phyloP scores from a whole-genome alignment of 2,329 filamentous ascomycete species.

The Apiospora saccharicola region DNA sequence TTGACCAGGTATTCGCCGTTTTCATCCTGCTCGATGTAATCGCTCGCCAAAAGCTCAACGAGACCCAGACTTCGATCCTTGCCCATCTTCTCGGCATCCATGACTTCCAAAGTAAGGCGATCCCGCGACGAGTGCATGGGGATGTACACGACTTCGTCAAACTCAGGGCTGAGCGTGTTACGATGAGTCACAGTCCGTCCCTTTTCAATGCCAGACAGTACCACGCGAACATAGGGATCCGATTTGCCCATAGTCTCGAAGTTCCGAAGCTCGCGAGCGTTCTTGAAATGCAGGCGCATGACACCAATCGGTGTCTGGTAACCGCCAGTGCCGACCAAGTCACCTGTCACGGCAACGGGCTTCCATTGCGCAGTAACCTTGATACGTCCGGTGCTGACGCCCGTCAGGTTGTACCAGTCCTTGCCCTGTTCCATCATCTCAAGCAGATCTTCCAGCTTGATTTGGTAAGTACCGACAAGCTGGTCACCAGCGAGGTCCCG shows the following conservation, averaged over 20 bases:
- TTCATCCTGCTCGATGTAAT: constrained; percentile 81
- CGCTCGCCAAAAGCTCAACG: constrained; percentile 76
- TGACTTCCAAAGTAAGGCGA: constrained; percentile 87
- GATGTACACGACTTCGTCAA: constrained; percentile 94
- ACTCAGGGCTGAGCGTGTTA: constrained; percentile 94
- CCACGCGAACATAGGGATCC: constrained; percentile 88
- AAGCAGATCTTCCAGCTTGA: constrained; percentile 93
- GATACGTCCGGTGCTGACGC: constrained; percentile 81
- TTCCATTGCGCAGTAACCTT: constrained; percentile 97
- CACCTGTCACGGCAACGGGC: constrained; percentile 85
- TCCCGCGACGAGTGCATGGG: constrained; percentile 87
- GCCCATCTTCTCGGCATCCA: constrained; percentile 93
- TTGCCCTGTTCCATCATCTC: constrained; percentile 91
- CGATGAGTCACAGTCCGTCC: constrained; percentile 93
- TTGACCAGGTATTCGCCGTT: constrained; percentile 82
- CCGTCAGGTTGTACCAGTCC: constrained; percentile 92
- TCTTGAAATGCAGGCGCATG: constrained; percentile 91
- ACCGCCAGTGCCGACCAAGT: constrained; percentile 79
- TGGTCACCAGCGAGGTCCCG: constrained; percentile 85
- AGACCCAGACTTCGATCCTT: constrained; percentile 89
- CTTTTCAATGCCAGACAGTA: constrained; percentile 90
- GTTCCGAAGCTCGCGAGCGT: constrained; percentile 84
- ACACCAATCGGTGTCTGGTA: constrained; percentile 95
- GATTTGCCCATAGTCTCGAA: constrained; percentile 96
- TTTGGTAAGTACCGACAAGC: constrained; percentile 89